Percentiles rank a stretch among this genome's conserved stretches.
Evolutionary conservation across 768 basidiomycete species (phyloP).

Genomic region (Podaxis rugospora): DNA sequence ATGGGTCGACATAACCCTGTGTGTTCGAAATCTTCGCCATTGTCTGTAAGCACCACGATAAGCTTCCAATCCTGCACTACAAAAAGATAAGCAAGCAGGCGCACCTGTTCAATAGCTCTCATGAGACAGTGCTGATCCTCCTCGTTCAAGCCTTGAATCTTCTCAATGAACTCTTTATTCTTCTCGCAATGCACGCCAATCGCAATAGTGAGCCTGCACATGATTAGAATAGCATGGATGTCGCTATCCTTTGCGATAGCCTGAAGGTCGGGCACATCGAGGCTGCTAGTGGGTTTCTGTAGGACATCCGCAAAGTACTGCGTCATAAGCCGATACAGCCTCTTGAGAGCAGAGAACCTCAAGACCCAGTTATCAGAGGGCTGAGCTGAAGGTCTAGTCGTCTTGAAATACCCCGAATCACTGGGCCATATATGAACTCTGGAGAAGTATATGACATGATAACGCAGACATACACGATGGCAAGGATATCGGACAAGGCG

Average conservation of each 20-base stretch:
- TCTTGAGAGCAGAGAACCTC: slow-evolving; percentile 78
- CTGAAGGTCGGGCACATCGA: slow-evolving; percentile 88
- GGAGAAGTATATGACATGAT: neutral
- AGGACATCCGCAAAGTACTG: slow-evolving; percentile 85
- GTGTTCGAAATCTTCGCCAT: slow-evolving; percentile 68
- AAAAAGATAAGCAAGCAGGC: slow-evolving; percentile 14
- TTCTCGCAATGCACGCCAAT: slow-evolving; percentile 86
- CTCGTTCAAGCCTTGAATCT: slow-evolving; percentile 82
- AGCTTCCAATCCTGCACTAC: neutral
- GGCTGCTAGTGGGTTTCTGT: slow-evolving; percentile 68
- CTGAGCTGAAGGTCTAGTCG: slow-evolving; percentile 53
- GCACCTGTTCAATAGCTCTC: slow-evolving; percentile 90
- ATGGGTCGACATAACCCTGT: slow-evolving; percentile 41
- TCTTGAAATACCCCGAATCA: slow-evolving; percentile 75
- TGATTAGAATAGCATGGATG: slow-evolving; percentile 56
- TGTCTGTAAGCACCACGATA: slow-evolving; percentile 37
- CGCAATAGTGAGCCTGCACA: slow-evolving; percentile 80
- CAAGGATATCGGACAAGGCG: slow-evolving; percentile 71
- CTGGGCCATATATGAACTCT: slow-evolving; percentile 31
- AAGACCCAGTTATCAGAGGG: slow-evolving; percentile 87
- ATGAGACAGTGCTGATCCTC: slow-evolving; percentile 85
- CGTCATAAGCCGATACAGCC: slow-evolving; percentile 82
- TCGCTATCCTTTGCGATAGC: slow-evolving; percentile 77
- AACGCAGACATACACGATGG: slow-evolving; percentile 56
- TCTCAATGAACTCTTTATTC: slow-evolving; percentile 85